phyloP scores from a whole-genome alignment of 192 early-diverging fungal species.

The Dissophora globulifera region DNA sequence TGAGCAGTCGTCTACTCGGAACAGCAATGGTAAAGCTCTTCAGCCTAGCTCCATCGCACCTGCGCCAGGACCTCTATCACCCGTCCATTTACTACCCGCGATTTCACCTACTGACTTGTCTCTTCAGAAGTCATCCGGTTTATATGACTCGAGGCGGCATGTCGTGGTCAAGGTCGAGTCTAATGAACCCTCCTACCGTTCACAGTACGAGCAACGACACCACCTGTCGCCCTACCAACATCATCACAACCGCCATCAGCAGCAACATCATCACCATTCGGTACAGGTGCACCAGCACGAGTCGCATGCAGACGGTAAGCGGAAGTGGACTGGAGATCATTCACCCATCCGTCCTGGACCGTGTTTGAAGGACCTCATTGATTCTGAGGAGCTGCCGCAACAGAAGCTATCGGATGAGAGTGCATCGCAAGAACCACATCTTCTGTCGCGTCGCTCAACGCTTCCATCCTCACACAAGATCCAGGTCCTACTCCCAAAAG shows the following conservation, averaged over 20 bases:
- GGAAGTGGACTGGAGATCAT: conserved; percentile 35
- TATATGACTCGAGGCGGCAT: neutral
- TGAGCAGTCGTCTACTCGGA: neutral
- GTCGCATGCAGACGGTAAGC: conserved; percentile 6
- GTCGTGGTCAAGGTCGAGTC: conserved; percentile 23
- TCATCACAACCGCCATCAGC: neutral
- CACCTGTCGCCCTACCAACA: neutral
- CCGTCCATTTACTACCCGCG: neutral
- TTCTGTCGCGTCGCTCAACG: conserved; percentile 17
- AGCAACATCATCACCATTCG: neutral
- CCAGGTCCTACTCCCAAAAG: too few relatives aligned
- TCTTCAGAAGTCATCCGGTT: neutral
- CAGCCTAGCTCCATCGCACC: conserved; percentile 40
- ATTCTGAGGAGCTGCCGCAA: neutral
- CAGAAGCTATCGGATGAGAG: conserved; percentile 8
- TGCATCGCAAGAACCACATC: conserved; percentile 26
- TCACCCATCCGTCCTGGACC: conserved; percentile 9
- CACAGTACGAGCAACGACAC: neutral
- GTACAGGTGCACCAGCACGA: neutral
- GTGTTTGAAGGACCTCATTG: neutral
- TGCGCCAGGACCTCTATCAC: conserved; percentile 18
- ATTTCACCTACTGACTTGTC: neutral
- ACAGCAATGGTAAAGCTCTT: conserved; percentile 6
- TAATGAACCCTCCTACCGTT: neutral
- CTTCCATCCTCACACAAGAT: too few relatives aligned